A percentile compares a stretch with the other conserved stretches of the same genome.
Evolutionary conservation across 1,284 basidiomycete genomes (phyloP).

Genomic region (Puccinia horiana): DNA sequence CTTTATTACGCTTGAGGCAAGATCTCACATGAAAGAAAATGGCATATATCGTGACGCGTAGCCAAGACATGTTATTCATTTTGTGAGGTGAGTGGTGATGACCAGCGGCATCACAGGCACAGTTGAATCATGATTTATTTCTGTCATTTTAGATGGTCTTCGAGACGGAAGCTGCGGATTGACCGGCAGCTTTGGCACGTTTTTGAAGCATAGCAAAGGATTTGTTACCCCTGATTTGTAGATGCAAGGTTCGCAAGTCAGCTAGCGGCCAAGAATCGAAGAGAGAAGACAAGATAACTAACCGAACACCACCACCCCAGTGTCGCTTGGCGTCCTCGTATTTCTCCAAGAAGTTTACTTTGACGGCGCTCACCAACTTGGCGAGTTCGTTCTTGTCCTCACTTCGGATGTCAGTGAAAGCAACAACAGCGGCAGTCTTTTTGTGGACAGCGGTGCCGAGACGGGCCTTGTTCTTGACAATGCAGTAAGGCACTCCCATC

Average conservation of each 20-base stretch:
- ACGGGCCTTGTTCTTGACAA: constrained; percentile 93
- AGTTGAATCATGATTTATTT: not conserved
- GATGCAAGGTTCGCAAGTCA: not conserved
- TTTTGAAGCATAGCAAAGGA: constrained; percentile 80
- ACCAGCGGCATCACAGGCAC: not conserved
- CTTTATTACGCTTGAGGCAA: too few species aligned
- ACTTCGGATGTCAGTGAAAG: constrained; percentile 87
- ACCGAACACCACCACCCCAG: constrained; percentile 93
- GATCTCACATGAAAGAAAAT: too few species aligned
- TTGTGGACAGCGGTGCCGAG: constrained; percentile 96
- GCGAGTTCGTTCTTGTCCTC: constrained; percentile 93
- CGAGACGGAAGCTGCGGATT: constrained; percentile 35
- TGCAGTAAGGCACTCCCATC: constrained; percentile 98
- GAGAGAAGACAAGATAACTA: constrained; percentile 74
- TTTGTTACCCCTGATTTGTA: constrained; percentile 36
- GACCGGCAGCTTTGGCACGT: constrained; percentile 84
- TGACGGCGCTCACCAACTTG: constrained; percentile 86
- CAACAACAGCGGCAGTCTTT: constrained; percentile 91
- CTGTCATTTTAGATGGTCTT: constrained; percentile 27
- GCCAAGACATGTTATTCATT: too few species aligned
- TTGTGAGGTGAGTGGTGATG: too few species aligned
- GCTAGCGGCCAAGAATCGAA: not conserved
- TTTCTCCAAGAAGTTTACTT: constrained; percentile 94
- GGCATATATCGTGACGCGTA: too few species aligned
- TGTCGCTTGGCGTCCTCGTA: constrained; percentile 85